These are phyloP conservation scores for Thraustotheca clavata DNA, from an alignment of 352 stramenopile genomes.

Conservation along the genomic window DNA sequence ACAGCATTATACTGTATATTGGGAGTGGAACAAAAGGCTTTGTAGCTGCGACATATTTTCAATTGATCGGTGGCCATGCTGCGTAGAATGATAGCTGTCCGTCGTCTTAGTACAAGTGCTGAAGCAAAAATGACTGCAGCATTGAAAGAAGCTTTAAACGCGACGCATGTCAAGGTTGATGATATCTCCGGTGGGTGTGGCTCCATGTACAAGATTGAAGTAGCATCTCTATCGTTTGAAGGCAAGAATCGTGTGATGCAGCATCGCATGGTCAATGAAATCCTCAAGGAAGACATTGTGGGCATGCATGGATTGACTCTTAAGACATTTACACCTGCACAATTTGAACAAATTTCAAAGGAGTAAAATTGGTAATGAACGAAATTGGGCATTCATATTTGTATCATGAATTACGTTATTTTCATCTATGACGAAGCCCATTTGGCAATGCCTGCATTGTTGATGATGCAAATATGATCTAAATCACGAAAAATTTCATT, in stretches of 20 bases:
- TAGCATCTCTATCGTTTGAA: conserved; percentile 66
- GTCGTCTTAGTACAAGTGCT: conserved; percentile 19
- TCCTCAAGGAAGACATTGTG: conserved; percentile 82
- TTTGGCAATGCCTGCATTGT: conserved; percentile 84
- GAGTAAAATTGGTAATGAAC: conserved; percentile 1
- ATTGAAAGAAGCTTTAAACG: conserved; percentile 46
- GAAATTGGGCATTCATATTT: neutral
- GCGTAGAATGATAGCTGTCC: neutral
- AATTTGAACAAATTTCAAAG: conserved; percentile 46
- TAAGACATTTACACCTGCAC: conserved; percentile 64
- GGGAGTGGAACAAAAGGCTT: too few relatives aligned
- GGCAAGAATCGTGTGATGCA: conserved; percentile 81
- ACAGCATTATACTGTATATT: too few relatives aligned
- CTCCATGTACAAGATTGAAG: conserved; percentile 84
- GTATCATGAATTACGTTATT: neutral
- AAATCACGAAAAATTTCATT: conserved; percentile 95
- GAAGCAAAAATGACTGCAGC: conserved; percentile 65
- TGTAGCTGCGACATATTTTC: too few relatives aligned
- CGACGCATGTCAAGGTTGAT: conserved; percentile 71
- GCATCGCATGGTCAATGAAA: conserved; percentile 81
- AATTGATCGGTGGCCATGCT: neutral
- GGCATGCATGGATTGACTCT: conserved; percentile 81
- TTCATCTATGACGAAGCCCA: conserved; percentile 48
- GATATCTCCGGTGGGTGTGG: conserved; percentile 85
- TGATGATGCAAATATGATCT: conserved; percentile 95